Base-by-base conservation (phyloP, 106 monocot species). In the Xerophyta viscosa region DNA sequence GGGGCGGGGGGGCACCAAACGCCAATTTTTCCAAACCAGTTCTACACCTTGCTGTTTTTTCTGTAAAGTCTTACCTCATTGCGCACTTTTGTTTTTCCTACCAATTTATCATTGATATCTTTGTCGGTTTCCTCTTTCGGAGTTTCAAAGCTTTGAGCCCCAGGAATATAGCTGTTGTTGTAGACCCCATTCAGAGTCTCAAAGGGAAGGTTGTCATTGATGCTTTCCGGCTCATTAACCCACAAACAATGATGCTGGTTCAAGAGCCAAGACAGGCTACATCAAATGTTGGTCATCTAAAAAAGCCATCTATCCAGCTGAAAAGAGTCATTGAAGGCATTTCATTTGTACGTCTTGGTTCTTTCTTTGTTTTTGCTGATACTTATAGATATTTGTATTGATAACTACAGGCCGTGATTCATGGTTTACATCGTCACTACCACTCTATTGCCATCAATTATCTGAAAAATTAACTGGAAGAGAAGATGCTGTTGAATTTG, bases 181-280 rank as follows among this genome's bases (percentile, higher is more conserved):
- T 85, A 27, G 96, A 96, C 46, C 96, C 89, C 6, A 96, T 96
- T 48, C 96, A 96, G 60, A 96, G 96, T 42, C 89, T 96, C 7
- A 96, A 96, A 58, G 96, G 96, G 46, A 96, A 96, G 50, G 96
- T 96, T 29, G 96, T 96, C 33, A 96, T 96, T 53, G 96, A 96
- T 71, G 96, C 96, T n/a, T 96, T 96, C 63, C 84, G 96, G 17
- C 56, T 96, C 64, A 88, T 96, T 55, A 96, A 89, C 45, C 88
- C 89, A 44, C 96, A 96, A 39, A 96, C 96, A 8, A 96, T 96
- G 96, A 96, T 96, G 96, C 85, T 96, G 7, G 96, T 88, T 37
- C 96, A 96, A 69, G 88, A 96, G 54, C 96, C 96, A 56, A 74
- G 89, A 15, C 96, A 96, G 51, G 88, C 89, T 29, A 89, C 88